These are phyloP conservation scores for Irpex sp. DNA, from an alignment of 1,284 basidiomycete genomes.

Conservation along the genomic window DNA sequence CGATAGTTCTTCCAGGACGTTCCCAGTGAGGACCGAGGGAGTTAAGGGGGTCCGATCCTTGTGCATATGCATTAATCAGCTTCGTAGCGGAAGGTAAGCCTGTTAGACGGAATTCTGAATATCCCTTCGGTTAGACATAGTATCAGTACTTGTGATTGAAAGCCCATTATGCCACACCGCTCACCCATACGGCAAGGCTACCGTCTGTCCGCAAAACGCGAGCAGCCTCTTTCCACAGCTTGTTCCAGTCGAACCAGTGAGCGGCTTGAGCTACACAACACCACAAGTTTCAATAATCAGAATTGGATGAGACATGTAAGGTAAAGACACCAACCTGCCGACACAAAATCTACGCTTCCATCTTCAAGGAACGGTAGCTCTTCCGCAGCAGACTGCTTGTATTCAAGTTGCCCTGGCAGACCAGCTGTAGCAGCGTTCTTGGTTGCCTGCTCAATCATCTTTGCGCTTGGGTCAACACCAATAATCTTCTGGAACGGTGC, in stretches of 20 bases:
- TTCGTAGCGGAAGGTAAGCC: constrained; percentile 53
- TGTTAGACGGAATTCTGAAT: constrained; percentile 75
- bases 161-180: not conserved
- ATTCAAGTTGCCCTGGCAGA: constrained; percentile 33
- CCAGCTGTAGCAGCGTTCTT: constrained; percentile 27
- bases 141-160: not conserved
- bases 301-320: not conserved
- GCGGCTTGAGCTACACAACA: constrained; percentile 65
- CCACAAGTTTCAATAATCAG: not conserved
- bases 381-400: constrained; percentile 54
- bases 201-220: constrained; percentile 67
- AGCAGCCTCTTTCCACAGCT: constrained; percentile 67
- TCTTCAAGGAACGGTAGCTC: constrained; percentile 49
- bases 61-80: constrained; percentile 58
- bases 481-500: constrained; percentile 59
- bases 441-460: constrained; percentile 71
- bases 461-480: constrained; percentile 70
- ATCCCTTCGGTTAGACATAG: constrained; percentile 44
- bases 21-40: constrained; percentile 77
- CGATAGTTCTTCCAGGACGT: constrained; percentile 74
- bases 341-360: constrained; percentile 68
- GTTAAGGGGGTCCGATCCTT: constrained; percentile 48
- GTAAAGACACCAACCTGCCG: constrained; percentile 50
- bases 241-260: constrained; percentile 84
- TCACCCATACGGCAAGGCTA: constrained; percentile 75